Base-by-base conservation (phyloP, 345 rosid genomes). In the Arabis hirsuta region DNA sequence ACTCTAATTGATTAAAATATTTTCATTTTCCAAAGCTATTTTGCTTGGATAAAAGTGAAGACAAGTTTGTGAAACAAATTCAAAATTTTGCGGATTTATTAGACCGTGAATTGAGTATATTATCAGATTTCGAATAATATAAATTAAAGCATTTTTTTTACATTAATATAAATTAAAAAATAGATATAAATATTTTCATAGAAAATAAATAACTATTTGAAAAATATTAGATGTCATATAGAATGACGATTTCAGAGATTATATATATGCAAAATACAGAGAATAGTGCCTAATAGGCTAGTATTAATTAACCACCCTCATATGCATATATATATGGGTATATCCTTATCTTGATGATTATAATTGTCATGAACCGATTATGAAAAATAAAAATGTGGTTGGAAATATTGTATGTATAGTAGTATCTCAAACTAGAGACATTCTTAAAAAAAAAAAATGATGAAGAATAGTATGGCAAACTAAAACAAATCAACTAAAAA, bases 401-500 rank as follows among this genome's bases (percentile, higher is more conserved):
- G 47, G 48, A 67, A 65, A 67, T 44, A 44, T 14, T 31, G 27
- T 48, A n/a, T 48, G 8, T 31, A 10, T n/a, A n/a, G n/a, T 19
- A 39, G 38, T 26, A 57, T 41, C 69, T 54, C 29, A 68, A 54
- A 69, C 22, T 55, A 64, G 53, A 61, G 46, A 62, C 13, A 62
- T 61, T 75, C 26, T 43, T 50, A 0, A 9, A 44, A 69, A 69
- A 29, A 34, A 34, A 34, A 34, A 20, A 20, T 1, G 2, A 20
- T 20, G 2, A 19, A 54, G 62, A 14, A 44, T 44, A 16, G 24
- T 54, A 58, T 32, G 42, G 44, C 54, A 65, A 70, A 20, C 12
- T n/a, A 50, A 4, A 11, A 1, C 0, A 45, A 65, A 47, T n/a
- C 24, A 73, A 67, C 5, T 6, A 12, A 27, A 71, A 57, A 77